These are phyloP conservation scores for Coemansia reversa DNA, from an alignment of 192 early-diverging fungal genomes.

Conservation along the genomic window DNA sequence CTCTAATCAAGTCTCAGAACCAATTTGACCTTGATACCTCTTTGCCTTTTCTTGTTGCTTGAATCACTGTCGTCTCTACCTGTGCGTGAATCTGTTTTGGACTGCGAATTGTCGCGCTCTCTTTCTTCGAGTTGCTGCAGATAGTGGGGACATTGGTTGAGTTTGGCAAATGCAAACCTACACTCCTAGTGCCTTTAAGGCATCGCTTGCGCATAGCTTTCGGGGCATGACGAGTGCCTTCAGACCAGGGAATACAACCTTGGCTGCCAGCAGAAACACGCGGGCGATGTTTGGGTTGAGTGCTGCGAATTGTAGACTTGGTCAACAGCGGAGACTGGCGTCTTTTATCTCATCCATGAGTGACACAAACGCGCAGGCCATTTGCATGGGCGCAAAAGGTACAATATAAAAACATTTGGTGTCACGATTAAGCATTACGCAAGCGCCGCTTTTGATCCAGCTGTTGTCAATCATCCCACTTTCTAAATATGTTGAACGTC, in stretches of 20 bases:
- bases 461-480: background rate
- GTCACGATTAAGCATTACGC: background rate
- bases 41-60: background rate
- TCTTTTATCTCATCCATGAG: background rate
- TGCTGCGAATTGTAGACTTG: background rate
- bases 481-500: background rate
- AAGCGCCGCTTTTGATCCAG: background rate
- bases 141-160: constrained; percentile 1
- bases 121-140: background rate
- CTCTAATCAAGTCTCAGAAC: background rate
- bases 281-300: constrained; percentile 1
- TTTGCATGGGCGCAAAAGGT: background rate
- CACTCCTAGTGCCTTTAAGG: constrained; percentile 3
- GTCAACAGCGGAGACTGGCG: background rate
- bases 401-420: background rate
- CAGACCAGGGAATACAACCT: constrained; percentile 2
- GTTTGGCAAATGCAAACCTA: constrained; percentile 28
- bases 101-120: background rate
- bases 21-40: background rate
- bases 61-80: background rate
- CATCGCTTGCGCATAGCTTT: constrained; percentile 12
- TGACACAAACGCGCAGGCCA: background rate
- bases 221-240: constrained; percentile 2
- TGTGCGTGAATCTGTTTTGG: background rate
- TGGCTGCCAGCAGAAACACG: constrained; percentile 1